phyloP scores from a whole-genome alignment of 2,329 filamentous ascomycete genomes.

The Ophiognomonia clavigignenti-juglandacearum region DNA sequence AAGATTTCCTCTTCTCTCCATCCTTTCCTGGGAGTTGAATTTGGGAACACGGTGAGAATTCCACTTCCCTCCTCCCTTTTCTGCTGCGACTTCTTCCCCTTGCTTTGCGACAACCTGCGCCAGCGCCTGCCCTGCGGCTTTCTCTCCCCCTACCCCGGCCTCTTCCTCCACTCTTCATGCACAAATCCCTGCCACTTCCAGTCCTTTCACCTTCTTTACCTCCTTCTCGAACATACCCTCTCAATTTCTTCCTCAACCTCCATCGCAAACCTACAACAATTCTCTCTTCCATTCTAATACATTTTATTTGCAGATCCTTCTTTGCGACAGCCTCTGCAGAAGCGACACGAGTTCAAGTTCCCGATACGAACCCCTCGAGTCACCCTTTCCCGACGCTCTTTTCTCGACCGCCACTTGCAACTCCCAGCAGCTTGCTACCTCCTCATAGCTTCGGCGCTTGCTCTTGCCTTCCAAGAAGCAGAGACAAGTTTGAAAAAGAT shows the following conservation, averaged over 20 bases:
- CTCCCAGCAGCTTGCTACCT: slow-evolving; percentile 10
- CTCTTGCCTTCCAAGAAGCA: not conserved
- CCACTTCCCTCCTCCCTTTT: not conserved
- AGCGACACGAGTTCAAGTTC: slow-evolving; percentile 1
- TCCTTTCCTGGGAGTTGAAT: not conserved
- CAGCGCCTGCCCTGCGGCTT: too few relatives aligned
- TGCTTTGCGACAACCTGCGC: too few relatives aligned
- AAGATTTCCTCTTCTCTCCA: slow-evolving; percentile 16
- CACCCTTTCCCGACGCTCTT: too few relatives aligned
- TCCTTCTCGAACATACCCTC: not conserved
- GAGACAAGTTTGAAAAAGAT: too few relatives aligned
- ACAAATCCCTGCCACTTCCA: not conserved
- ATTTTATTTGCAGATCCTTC: slow-evolving; percentile 9
- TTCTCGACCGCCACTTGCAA: not conserved
- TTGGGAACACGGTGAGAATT: slow-evolving; percentile 11
- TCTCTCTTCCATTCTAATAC: not conserved
- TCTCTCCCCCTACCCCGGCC: too few relatives aligned
- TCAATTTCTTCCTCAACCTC: not conserved
- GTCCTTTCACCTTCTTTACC: not conserved
- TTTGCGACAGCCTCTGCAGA: not conserved
- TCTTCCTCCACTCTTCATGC: not conserved
- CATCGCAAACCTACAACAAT: slow-evolving; percentile 2
- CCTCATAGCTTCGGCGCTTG: slow-evolving; percentile 1
- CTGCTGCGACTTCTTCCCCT: slow-evolving; percentile 2
- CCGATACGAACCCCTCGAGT: slow-evolving; percentile 1